Evolutionary conservation across 352 stramenopile genomes (phyloP).

Genomic region (Aphanomyces astaci): DNA sequence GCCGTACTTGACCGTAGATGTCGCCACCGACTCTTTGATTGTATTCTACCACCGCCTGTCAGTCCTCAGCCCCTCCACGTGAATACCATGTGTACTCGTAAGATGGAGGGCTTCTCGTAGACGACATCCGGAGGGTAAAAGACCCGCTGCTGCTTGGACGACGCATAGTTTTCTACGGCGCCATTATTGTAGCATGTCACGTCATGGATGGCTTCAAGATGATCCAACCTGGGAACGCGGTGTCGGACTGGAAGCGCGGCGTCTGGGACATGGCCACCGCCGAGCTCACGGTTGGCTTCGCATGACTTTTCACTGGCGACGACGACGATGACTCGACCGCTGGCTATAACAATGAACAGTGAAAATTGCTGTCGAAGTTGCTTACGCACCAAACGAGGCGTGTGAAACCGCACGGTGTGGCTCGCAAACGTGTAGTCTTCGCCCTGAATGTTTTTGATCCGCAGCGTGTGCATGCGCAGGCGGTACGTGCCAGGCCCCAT

Average conservation of each 20-base stretch:
- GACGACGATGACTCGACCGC: background rate
- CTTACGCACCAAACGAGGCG: background rate
- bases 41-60: conserved; percentile 8
- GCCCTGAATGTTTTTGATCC: conserved; percentile 18
- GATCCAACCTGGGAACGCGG: conserved; percentile 18
- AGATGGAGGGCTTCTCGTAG: conserved; percentile 22
- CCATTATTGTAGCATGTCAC: no score
- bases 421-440: conserved; percentile 6
- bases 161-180: conserved; percentile 20
- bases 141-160: conserved; percentile 18
- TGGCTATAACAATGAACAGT: background rate
- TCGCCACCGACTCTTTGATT: conserved; percentile 9
- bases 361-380: background rate
- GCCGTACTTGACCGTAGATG: conserved; percentile 12
- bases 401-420: background rate
- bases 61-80: no score
- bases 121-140: conserved; percentile 20
- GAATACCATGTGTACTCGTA: background rate
- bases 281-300: background rate
- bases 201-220: no score
- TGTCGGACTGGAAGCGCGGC: conserved; percentile 15
- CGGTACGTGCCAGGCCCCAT: conserved; percentile 16
- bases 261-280: conserved; percentile 11
- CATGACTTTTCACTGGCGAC: background rate
- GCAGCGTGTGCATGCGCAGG: conserved; percentile 5